Base-by-base conservation (phyloP, 2,329 filamentous ascomycete species). In the Penicillium sp. region DNA sequence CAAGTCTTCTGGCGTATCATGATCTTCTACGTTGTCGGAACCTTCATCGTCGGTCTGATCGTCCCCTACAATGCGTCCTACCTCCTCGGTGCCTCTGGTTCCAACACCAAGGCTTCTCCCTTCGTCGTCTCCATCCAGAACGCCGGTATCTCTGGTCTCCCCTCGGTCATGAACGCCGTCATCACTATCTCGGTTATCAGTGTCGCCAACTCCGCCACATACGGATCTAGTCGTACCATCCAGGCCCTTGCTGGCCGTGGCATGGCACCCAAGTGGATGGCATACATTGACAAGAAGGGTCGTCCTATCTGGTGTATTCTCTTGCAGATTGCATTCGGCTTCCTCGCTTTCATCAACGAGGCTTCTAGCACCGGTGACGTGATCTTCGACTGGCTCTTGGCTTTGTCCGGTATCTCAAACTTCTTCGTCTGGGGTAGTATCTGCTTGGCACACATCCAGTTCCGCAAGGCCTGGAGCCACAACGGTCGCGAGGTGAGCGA, bases 351-450 rank as follows among this genome's bases (percentile, higher is more conserved):
- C 60, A 67, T 79, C 56, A 74, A 74, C 49, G 68, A 76, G 7
- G 65, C 65, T 4, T 72, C 80, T 1, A 13, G 7, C 29, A 73
- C 75, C 0, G 84, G 84, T 43, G 68, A 73, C 5, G 71, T 76
- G 0, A 81, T 88, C 14, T 87, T 89, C 54, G 79, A 83, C 60
- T 89, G 87, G 87, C 81, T 89, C 2, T 80, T 85, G 26, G 83
- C 86, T 6, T 76, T 89, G 13, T 87, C 85, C 3, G 86, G 84
- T 53, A 79, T 89, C 1, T 82, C 82, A 13, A 81, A 84, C 24
- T 79, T 89, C 45, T 88, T 88, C 71, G 84, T 85, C 16, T 89
- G 86, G 86, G 84, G 80, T 22, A 85, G 82, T 46, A 87, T 89
- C 65, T 87, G 85, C 69, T 70, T 86, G 19, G 81, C 85, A 2